Base-by-base conservation (phyloP, 495 filamentous ascomycete species). In the Niebla homalea region DNA sequence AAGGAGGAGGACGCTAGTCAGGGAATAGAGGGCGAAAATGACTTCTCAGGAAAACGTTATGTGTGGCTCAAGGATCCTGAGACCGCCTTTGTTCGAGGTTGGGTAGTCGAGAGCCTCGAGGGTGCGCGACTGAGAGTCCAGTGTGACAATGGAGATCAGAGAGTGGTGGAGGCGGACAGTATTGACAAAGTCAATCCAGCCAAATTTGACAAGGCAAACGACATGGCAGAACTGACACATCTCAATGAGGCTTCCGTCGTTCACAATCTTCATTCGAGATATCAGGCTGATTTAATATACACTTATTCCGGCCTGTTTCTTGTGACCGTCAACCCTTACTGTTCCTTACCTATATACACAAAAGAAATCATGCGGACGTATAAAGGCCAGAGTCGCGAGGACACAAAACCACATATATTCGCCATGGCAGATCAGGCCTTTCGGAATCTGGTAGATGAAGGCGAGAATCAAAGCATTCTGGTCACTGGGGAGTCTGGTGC, bases 101-200 rank as follows among this genome's bases (percentile, higher is more conserved):
- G 89, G 72, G 81, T 99, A 19, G 71, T 95, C 48, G 83, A 95
- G 57, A 90, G 96, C 50, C 66, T 81, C 26, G 76, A 69, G 16
- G 78, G 71, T 29, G 77, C 74, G 12, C 71, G 69, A 42, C 66
- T 99, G 43, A 67, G 92, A 43, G 88, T 97, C 8, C 87, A 94
- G 62, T 95, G 84, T 60, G 92, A 96, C 37, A 87, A 97, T 74
- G 93, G 89, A 47, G 85, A 82, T 58, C 88, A 94, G 78, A 85
- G 87, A 41, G 84, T 87, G 61, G 82, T 92, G 29, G 79, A 89
- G 55, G 66, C 75, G 19, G 87, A 95, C 54, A 81, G 77, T 50
- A 88, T 94, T 43, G 93, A 99, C 72, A 96, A 94, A 66, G 93
- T 97, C 68, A 99, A 99, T 66, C 93, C 93, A 21, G 93, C 87